Evolutionary conservation across 1,284 basidiomycete species (phyloP).

Genomic region (Ustilago bromivora): DNA sequence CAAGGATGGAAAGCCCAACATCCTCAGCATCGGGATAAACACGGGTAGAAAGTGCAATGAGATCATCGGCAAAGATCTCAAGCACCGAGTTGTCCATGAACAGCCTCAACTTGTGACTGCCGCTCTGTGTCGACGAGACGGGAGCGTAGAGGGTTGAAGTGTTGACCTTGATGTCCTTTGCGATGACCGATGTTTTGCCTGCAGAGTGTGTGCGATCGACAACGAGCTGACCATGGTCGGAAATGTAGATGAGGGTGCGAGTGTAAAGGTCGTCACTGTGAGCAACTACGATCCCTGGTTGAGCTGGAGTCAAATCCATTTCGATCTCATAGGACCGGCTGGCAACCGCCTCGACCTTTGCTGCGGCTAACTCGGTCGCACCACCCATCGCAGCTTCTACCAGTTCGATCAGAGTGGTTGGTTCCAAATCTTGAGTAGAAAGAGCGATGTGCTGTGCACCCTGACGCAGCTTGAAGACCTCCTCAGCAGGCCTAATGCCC

Average conservation of each 20-base stretch:
- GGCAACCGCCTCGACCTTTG: slow-evolving; percentile 4
- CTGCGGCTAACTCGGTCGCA: slow-evolving; percentile 1
- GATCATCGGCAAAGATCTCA: slow-evolving; percentile 57
- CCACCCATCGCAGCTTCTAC: slow-evolving; percentile 4
- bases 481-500: slow-evolving; percentile 37
- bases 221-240: slow-evolving; percentile 19
- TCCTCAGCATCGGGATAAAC: slow-evolving; percentile 50
- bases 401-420: not conserved
- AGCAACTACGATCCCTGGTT: slow-evolving; percentile 37
- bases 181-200: slow-evolving; percentile 21
- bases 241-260: slow-evolving; percentile 33
- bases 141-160: slow-evolving; percentile 31
- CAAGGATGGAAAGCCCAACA: slow-evolving; percentile 28
- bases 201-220: slow-evolving; percentile 43
- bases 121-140: not conserved
- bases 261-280: slow-evolving; percentile 38
- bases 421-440: not conserved
- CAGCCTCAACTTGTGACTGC: slow-evolving; percentile 33
- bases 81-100: slow-evolving; percentile 61
- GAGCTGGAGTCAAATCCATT: slow-evolving; percentile 16
- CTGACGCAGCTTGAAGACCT: slow-evolving; percentile 36
- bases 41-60: slow-evolving; percentile 46
- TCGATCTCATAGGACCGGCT: slow-evolving; percentile 40
- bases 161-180: slow-evolving; percentile 37
- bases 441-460: slow-evolving; percentile 20